Conservation (phyloP, 2,329 filamentous ascomycete genomes). For the Cercospora citrullina region DNA sequence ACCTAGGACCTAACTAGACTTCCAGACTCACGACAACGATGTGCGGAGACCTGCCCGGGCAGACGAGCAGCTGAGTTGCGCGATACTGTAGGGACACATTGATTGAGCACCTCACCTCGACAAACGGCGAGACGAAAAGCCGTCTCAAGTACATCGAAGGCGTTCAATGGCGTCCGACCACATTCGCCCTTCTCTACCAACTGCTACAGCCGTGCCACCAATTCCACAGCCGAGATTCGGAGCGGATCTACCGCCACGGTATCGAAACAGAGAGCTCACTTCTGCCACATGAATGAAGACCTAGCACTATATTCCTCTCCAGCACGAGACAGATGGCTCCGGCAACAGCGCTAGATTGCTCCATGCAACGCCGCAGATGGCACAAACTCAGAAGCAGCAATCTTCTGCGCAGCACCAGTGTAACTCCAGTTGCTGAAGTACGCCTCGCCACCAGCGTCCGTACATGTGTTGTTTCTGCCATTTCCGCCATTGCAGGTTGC, state of each 20-base stretch:
- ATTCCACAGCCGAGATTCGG: neutral
- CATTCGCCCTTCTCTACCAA: neutral
- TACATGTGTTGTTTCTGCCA: constrained; percentile 29
- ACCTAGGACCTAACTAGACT: neutral
- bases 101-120: neutral
- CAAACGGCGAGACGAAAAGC: neutral
- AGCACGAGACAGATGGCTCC: neutral
- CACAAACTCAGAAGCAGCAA: constrained; percentile 1
- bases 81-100: neutral
- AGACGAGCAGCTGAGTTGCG: neutral
- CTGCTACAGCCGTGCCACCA: neutral
- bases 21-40: neutral
- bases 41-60: neutral
- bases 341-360: neutral
- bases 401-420: constrained; percentile 40
- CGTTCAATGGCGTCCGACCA: neutral
- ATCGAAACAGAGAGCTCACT: neutral
- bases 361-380: constrained; percentile 2
- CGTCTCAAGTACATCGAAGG: neutral
- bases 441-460: constrained; percentile 45
- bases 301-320: neutral
- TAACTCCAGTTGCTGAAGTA: constrained; percentile 55
- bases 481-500: constrained; percentile 51
- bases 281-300: neutral
- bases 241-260: neutral